Evolutionary conservation across 2,329 filamentous ascomycete genomes (phyloP).

Genomic region (Phaeophleospora eucalypticola): DNA sequence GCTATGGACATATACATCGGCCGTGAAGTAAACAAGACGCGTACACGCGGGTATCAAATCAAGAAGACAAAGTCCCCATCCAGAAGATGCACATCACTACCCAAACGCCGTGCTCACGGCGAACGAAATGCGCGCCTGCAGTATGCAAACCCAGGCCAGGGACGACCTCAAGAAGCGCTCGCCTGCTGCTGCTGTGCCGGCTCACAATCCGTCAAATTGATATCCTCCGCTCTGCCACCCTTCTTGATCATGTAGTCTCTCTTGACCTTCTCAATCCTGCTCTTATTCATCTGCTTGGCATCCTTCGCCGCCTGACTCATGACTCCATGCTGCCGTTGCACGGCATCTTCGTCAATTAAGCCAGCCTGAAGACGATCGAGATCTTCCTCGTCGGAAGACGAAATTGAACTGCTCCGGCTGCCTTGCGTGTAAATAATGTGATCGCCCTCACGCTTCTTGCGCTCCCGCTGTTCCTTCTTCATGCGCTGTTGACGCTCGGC

Average conservation of each 20-base stretch:
- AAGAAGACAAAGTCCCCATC: too few relatives aligned
- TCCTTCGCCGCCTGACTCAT: conserved; percentile 21
- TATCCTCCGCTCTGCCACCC: not conserved
- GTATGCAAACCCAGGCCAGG: too few relatives aligned
- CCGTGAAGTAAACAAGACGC: too few relatives aligned
- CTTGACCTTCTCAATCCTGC: conserved; percentile 17
- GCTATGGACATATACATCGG: too few relatives aligned
- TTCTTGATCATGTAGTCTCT: not conserved
- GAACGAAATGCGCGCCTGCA: too few relatives aligned
- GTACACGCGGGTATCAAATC: too few relatives aligned
- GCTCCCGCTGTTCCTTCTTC: conserved; percentile 70
- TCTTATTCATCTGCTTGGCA: conserved; percentile 22
- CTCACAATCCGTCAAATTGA: too few relatives aligned
- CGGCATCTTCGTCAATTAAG: conserved; percentile 13
- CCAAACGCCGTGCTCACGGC: too few relatives aligned
- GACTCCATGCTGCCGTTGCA: conserved; percentile 16
- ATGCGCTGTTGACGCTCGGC: conserved; percentile 67
- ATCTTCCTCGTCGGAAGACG: conserved; percentile 56
- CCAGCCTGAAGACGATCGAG: conserved; percentile 42
- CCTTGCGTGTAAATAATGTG: conserved; percentile 54
- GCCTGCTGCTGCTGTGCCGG: too few relatives aligned
- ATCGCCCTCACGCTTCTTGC: conserved; percentile 63
- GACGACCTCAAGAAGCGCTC: too few relatives aligned
- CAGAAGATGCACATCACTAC: too few relatives aligned
- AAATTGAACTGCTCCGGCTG: conserved; percentile 44